phyloP scores from a whole-genome alignment of 2,329 filamentous ascomycete genomes.

The Aspergillus sp. region DNA sequence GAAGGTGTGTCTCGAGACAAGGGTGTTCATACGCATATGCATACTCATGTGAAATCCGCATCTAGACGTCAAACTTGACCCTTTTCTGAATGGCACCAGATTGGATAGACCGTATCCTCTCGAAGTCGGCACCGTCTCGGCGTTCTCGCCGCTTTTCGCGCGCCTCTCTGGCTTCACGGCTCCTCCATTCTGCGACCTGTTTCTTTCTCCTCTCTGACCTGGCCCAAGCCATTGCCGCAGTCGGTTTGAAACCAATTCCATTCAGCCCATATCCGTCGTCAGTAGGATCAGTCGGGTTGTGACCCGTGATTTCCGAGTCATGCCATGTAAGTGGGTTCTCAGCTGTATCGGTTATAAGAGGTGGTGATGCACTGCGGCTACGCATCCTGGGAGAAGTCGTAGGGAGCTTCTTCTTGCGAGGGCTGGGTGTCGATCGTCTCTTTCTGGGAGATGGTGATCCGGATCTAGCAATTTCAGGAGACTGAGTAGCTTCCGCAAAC shows the following conservation, averaged over 20 bases:
- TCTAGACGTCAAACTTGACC: constrained; percentile 44
- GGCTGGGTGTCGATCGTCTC: constrained; percentile 20
- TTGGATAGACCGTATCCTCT: constrained; percentile 31
- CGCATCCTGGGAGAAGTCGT: constrained; percentile 27
- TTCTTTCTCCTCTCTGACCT: constrained; percentile 58
- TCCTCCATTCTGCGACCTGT: constrained; percentile 62
- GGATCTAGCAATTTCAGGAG: constrained; percentile 8
- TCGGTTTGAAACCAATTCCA: constrained; percentile 64
- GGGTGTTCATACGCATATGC: too few species aligned
- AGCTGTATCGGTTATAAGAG: constrained; percentile 26
- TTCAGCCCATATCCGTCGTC: constrained; percentile 67
- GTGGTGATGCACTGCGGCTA: constrained; percentile 37
- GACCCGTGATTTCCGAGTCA: constrained; percentile 64
- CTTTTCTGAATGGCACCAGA: constrained; percentile 39
- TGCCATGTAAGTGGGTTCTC: constrained; percentile 54
- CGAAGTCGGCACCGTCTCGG: constrained; percentile 38
- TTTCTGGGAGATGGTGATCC: constrained; percentile 22
- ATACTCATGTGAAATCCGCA: not conserved
- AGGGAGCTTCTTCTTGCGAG: constrained; percentile 28
- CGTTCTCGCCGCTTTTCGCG: constrained; percentile 58
- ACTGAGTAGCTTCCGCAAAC: constrained; percentile 11
- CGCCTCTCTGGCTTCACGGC: constrained; percentile 60
- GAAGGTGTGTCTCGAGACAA: constrained; percentile 5
- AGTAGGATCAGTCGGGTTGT: constrained; percentile 57
- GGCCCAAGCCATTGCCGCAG: constrained; percentile 59